Evolutionary conservation across 139 green algal species (phyloP), one percentile per base, ranked within the genome.

Genomic region (Eudorina sp.): DNA sequence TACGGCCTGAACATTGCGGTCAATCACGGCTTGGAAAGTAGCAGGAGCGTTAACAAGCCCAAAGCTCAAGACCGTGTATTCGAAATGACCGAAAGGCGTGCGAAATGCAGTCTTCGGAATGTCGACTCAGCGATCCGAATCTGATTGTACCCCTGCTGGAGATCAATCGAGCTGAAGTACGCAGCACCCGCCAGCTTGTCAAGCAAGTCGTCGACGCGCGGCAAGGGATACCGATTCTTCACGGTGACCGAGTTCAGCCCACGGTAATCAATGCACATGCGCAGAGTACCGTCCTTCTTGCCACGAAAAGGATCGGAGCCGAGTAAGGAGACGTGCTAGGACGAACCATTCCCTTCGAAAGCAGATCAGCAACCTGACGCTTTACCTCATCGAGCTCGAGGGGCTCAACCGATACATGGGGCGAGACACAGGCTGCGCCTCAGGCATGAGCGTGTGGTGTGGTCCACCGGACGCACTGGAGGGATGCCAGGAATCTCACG

Each of bases 11-110:
- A 91, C 0, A 94, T 76, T n/a, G 31, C 91, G 51, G 46, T 95
- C 90, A 88, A 96, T 90, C 38, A 83, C 38, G 16, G 18, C 58
- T 34, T 79, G 74, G 76, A 88, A 90, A 31, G 85, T 86, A 34
- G 48, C 90, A 31, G 74, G 92, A 18, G 48, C 68, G 4, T 89
- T 81, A 45, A 66, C 45, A 19, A 78, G 31, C 2, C 85, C 85
- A 75, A 93, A 90, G 45, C 31, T 53, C 40, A 93, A 53, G 27
- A 94, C 90, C 43, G 77, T 69, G 11, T 79, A 92, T 55, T 93
- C 81, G 72, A 81, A 94, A 51, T 91, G 70, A 18, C 90, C 89
- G 64, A 89, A 89, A 27, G 62, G 88, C 31, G 89, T 93, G 27
- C 53, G 31, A 34, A 90, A 90, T 13, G 86, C 78, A 19, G 86